A percentile compares a stretch with the other conserved stretches of the same genome.
phyloP scores from a whole-genome alignment of 164 flowering plant genomes.

The Vitis rupestris region DNA sequence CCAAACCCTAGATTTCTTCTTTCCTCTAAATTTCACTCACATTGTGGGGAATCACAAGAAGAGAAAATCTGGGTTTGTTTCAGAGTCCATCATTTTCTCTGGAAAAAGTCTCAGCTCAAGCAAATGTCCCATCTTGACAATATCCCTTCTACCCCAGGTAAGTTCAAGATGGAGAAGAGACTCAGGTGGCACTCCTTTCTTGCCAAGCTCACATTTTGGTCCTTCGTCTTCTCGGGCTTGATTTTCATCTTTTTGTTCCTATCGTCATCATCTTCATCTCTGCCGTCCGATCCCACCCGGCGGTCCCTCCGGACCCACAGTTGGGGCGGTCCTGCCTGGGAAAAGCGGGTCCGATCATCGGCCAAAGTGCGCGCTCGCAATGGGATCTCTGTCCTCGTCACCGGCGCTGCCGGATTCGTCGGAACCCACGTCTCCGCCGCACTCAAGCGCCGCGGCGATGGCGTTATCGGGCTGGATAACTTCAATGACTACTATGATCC shows the following conservation, averaged over 20 bases:
- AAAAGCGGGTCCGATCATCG: slow-evolving; percentile 65
- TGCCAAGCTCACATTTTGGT: slow-evolving; percentile 69
- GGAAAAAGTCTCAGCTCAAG: slow-evolving; percentile 48
- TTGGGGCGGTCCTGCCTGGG: slow-evolving; percentile 74
- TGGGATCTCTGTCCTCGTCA: slow-evolving; percentile 76
- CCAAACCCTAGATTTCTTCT: background rate
- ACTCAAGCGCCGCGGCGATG: slow-evolving; percentile 82
- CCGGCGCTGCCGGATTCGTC: slow-evolving; percentile 94
- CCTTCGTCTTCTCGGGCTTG: slow-evolving; percentile 49
- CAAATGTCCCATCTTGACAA: slow-evolving; percentile 56
- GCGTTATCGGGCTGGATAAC: slow-evolving; percentile 80
- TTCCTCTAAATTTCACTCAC: background rate
- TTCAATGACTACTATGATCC: slow-evolving; percentile 89
- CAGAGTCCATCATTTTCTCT: slow-evolving; percentile 1
- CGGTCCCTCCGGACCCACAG: slow-evolving; percentile 43
- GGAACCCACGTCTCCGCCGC: slow-evolving; percentile 83
- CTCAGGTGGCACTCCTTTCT: slow-evolving; percentile 57
- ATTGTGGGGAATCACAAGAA: background rate
- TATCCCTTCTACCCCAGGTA: slow-evolving; percentile 88
- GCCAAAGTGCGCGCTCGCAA: slow-evolving; percentile 53
- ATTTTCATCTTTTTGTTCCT: slow-evolving; percentile 63
- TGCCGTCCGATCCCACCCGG: slow-evolving; percentile 45
- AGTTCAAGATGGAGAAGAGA: slow-evolving; percentile 86
- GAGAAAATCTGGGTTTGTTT: slow-evolving; percentile 7
- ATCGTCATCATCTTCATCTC: slow-evolving; percentile 41